Evolutionary conservation across 2,329 filamentous ascomycete species (phyloP).

Genomic region (Trichoderma semiorbis): DNA sequence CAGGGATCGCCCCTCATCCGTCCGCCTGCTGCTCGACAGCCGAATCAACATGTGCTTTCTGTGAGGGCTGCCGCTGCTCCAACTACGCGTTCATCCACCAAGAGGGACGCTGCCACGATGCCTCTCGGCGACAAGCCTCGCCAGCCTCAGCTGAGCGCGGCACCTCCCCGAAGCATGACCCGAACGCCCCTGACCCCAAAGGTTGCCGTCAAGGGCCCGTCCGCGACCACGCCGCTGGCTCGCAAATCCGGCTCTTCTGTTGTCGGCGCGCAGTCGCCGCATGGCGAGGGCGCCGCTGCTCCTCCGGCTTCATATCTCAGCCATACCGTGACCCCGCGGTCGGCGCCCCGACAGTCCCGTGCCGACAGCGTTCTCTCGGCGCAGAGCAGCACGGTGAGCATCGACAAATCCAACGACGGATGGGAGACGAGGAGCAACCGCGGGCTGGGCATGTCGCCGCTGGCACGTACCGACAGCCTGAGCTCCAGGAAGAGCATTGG

Average conservation of each 20-base stretch:
- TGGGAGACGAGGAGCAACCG: slow-evolving; percentile 38
- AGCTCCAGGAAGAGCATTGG: slow-evolving; percentile 21
- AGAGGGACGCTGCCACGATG: slow-evolving; percentile 31
- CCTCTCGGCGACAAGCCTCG: slow-evolving; percentile 57
- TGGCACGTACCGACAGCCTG: slow-evolving; percentile 21
- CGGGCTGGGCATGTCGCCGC: slow-evolving; percentile 34
- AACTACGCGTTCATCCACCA: slow-evolving; percentile 23
- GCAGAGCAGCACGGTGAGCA: slow-evolving; percentile 57
- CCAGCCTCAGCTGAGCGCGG: slow-evolving; percentile 65
- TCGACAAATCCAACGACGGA: slow-evolving; percentile 39
- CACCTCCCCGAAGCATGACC: slow-evolving; percentile 52
- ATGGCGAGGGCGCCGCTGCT: slow-evolving; percentile 49
- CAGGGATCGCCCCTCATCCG: slow-evolving; percentile 18
- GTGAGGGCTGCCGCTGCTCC: slow-evolving; percentile 16
- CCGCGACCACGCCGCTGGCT: slow-evolving; percentile 42
- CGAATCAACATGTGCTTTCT: slow-evolving; percentile 29
- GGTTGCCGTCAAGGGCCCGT: slow-evolving; percentile 45
- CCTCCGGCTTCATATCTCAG: slow-evolving; percentile 55
- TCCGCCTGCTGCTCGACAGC: slow-evolving; percentile 21
- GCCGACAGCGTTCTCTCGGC: slow-evolving; percentile 67
- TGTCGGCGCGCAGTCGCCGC: slow-evolving; percentile 21
- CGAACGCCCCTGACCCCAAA: slow-evolving; percentile 54
- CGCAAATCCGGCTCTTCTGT: slow-evolving; percentile 31
- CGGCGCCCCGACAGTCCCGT: slow-evolving; percentile 68
- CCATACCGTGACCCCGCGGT: slow-evolving; percentile 74